A percentile compares a stretch with the other conserved stretches of the same genome.
Conservation (phyloP, 805 yeast species). For the Starmerella geochares region DNA sequence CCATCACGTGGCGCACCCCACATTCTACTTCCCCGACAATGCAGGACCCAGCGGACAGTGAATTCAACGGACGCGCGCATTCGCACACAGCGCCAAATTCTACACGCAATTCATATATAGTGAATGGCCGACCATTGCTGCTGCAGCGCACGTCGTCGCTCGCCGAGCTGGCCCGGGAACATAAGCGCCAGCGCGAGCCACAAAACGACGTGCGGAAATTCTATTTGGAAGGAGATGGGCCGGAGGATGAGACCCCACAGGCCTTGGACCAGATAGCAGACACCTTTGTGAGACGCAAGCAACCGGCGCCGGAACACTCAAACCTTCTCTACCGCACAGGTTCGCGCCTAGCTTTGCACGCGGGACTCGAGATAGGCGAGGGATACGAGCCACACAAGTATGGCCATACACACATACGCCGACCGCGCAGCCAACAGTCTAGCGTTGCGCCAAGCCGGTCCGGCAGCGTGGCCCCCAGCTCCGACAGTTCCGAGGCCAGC, state of each 20-base stretch:
- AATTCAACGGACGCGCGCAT: neutral
- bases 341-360: constrained; percentile 11
- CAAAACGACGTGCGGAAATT: constrained; percentile 21
- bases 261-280: neutral
- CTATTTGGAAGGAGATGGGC: constrained; percentile 6
- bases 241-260: constrained; percentile 4
- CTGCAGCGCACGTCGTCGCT: constrained; percentile 21
- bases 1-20: constrained; percentile 1
- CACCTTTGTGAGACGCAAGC: neutral
- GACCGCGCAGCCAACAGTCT: constrained; percentile 5
- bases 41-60: neutral
- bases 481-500: constrained; percentile 1
- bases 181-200: constrained; percentile 7
- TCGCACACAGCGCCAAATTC: constrained; percentile 2
- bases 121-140: neutral
- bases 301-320: constrained; percentile 9
- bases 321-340: constrained; percentile 18
- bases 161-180: constrained; percentile 25
- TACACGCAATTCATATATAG: neutral
- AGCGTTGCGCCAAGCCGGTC: constrained; percentile 5
- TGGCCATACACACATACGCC: neutral
- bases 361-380: constrained; percentile 13
- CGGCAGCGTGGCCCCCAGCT: constrained; percentile 4
- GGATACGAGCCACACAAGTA: neutral
- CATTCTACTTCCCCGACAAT: neutral